phyloP scores from a whole-genome alignment of 108 stramenopile genomes.

The Skeletonema menzelii region DNA sequence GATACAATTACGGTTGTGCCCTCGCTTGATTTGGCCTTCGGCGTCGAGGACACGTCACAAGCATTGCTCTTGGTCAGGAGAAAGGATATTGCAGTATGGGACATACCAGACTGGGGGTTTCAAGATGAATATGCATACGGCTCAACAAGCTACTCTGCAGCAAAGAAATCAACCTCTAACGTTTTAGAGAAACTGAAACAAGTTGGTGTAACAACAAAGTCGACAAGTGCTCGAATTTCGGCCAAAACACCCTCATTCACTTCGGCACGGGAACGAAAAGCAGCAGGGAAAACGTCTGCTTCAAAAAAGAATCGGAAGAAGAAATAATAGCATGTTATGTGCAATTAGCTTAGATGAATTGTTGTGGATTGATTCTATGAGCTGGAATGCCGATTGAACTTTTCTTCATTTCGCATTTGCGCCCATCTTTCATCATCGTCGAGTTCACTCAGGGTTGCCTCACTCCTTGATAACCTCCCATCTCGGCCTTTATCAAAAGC shows the following conservation, averaged over 20 bases:
- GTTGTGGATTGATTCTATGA: background rate
- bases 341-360: background rate
- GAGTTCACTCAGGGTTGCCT: background rate
- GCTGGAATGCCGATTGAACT: background rate
- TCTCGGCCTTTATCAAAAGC: conserved; percentile 33
- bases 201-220: conserved; percentile 5
- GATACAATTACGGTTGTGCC: conserved; percentile 55
- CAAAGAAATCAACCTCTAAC: background rate
- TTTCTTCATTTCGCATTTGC: background rate
- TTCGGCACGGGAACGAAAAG: conserved; percentile 63
- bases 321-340: background rate
- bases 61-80: conserved; percentile 45
- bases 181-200: conserved; percentile 30
- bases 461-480: conserved; percentile 21
- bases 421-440: background rate
- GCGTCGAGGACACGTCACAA: conserved; percentile 4
- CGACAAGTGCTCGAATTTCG: conserved; percentile 1
- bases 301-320: conserved; percentile 40
- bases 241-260: conserved; percentile 16
- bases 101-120: conserved; percentile 49
- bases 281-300: conserved; percentile 28
- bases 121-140: conserved; percentile 19
- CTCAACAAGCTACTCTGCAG: background rate
- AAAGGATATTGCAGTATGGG: conserved; percentile 73
- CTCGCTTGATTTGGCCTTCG: conserved; percentile 35